Evolutionary conservation across 441 rosid species (phyloP).

Genomic region (Jatropha multifida): DNA sequence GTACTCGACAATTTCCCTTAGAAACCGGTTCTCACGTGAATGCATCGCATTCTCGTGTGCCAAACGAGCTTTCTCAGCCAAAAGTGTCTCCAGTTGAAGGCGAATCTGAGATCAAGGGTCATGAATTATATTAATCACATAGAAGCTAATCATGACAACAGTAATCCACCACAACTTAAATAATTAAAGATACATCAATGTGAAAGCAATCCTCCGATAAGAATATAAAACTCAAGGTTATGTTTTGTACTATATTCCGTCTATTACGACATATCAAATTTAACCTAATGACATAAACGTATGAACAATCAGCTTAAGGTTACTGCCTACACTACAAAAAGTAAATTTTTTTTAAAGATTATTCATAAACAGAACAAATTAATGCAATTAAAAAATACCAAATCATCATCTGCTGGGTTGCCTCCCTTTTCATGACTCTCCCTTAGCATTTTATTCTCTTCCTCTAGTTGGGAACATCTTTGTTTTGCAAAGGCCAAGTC

Average conservation of each 20-base stretch:
- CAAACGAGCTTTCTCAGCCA: conserved; percentile 90
- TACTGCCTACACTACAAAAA: neutral
- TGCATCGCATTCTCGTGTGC: conserved; percentile 82
- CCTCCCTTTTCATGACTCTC: conserved; percentile 80
- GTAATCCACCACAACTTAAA: conserved; percentile 2
- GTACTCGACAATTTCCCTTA: conserved; percentile 92
- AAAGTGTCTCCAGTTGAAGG: conserved; percentile 83
- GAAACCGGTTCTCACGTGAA: conserved; percentile 77
- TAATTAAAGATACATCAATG: neutral
- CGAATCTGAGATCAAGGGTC: conserved; percentile 56
- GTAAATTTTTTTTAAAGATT: neutral
- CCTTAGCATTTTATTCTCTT: conserved; percentile 83
- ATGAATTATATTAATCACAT: neutral
- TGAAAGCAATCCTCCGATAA: neutral
- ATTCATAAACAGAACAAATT: neutral
- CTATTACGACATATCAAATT: neutral
- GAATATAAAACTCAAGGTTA: neutral
- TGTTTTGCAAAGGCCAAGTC: conserved; percentile 88
- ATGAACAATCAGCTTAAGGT: neutral
- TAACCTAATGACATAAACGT: neutral
- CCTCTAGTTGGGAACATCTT: conserved; percentile 87
- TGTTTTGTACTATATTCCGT: too few species aligned
- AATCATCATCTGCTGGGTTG: conserved; percentile 80
- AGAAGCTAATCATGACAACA: neutral
- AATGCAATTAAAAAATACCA: conserved; percentile 45